These are phyloP conservation scores for Asterochloris sp. DNA, from an alignment of 139 green algal genomes.

Conservation along the genomic window DNA sequence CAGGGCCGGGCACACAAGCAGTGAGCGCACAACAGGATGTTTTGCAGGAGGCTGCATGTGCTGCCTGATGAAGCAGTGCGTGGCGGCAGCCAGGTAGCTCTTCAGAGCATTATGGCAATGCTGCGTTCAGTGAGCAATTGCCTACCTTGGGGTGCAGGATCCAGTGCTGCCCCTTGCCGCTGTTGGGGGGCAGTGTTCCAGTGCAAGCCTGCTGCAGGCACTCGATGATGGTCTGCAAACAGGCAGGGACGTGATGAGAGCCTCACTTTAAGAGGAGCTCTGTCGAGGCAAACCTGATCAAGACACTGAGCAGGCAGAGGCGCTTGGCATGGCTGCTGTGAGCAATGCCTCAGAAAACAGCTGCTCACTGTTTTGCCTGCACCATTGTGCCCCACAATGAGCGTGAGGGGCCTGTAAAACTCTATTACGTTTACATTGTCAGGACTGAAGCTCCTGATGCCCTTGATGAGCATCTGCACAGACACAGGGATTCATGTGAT, in stretches of 20 bases:
- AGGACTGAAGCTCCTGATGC: constrained; percentile 92
- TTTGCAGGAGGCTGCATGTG: background rate
- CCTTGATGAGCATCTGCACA: constrained; percentile 90
- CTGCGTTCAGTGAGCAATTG: background rate
- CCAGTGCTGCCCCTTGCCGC: constrained; percentile 80
- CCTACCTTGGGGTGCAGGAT: constrained; percentile 88
- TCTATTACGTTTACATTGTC: constrained; percentile 85
- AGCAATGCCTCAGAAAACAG: background rate
- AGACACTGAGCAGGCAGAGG: background rate
- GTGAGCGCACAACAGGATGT: background rate
- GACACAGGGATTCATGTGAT: background rate
- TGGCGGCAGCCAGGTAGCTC: too few species aligned
- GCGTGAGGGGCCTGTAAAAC: constrained; percentile 93
- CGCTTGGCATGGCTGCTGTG: background rate
- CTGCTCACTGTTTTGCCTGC: constrained; percentile 91
- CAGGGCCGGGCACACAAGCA: too few species aligned
- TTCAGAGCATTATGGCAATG: too few species aligned
- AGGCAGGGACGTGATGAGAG: background rate
- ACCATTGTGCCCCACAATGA: constrained; percentile 97
- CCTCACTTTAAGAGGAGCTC: too few species aligned
- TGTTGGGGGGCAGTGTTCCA: constrained; percentile 93
- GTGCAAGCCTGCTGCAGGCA: constrained; percentile 94
- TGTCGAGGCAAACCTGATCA: background rate
- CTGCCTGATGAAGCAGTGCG: background rate
- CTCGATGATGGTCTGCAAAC: constrained; percentile 96